A percentile compares a stretch with the other conserved stretches of the same genome.
These are phyloP conservation scores for Oligophagozyma castellii DNA, from an alignment of 1,139 yeast genomes.

Conservation along the genomic window DNA sequence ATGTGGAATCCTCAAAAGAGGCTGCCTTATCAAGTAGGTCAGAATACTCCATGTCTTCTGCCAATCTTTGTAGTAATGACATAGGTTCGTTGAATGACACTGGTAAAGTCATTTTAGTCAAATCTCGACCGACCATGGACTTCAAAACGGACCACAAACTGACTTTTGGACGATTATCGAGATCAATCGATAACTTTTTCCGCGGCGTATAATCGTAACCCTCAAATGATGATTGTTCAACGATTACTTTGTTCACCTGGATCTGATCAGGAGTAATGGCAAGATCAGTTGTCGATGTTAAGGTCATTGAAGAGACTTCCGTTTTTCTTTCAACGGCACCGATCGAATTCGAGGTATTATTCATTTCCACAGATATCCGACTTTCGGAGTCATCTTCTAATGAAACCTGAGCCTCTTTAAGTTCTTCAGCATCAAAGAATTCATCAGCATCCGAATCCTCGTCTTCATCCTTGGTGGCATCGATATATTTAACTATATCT, in stretches of 20 bases:
- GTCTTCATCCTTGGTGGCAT: slow-evolving; percentile 38
- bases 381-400: too few relatives aligned
- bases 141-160: slow-evolving; percentile 92
- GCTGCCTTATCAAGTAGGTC: slow-evolving; percentile 71
- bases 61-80: slow-evolving; percentile 80
- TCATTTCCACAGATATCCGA: too few relatives aligned
- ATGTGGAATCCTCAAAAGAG: slow-evolving; percentile 56
- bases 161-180: slow-evolving; percentile 81
- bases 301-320: too few relatives aligned
- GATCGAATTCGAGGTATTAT: too few relatives aligned
- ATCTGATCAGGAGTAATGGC: slow-evolving; percentile 30
- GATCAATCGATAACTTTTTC: slow-evolving; percentile 49
- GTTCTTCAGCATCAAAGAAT: slow-evolving; percentile 80
- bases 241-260: slow-evolving; percentile 30
- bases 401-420: too few relatives aligned
- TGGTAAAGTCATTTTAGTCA: slow-evolving; percentile 93
- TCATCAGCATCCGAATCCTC: slow-evolving; percentile 55
- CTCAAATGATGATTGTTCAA: slow-evolving; percentile 49
- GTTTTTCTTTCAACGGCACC: neutral
- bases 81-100: slow-evolving; percentile 96
- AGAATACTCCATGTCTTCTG: slow-evolving; percentile 90
- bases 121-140: slow-evolving; percentile 93
- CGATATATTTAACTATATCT: slow-evolving; percentile 37
- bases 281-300: slow-evolving; percentile 3
- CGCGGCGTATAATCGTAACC: slow-evolving; percentile 93